These are phyloP conservation scores for Eucalyptus pumila DNA, from an alignment of 345 rosid species.

Conservation along the genomic window DNA sequence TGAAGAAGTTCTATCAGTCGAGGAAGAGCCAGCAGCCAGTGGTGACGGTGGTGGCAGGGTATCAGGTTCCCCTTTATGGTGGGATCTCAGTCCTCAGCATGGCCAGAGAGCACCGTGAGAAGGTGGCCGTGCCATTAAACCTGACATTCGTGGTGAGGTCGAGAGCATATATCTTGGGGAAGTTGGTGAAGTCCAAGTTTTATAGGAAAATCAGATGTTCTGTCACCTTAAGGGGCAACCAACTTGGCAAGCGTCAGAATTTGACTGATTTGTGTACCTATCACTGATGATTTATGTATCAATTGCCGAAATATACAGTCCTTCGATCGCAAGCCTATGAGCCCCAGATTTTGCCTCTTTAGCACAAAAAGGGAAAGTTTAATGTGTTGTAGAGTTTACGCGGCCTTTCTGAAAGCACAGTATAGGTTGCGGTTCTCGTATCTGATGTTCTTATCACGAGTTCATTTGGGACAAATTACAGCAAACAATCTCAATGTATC, in stretches of 20 bases:
- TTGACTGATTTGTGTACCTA: conserved; percentile 38
- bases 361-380: background rate
- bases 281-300: background rate
- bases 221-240: conserved; percentile 38
- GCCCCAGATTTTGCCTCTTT: background rate
- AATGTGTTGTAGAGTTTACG: background rate
- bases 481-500: background rate
- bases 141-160: conserved; percentile 69
- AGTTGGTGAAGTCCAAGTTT: conserved; percentile 55
- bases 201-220: conserved; percentile 41
- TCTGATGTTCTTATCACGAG: background rate
- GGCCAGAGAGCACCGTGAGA: conserved; percentile 17
- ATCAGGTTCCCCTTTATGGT: conserved; percentile 83
- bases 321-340: background rate
- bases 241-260: conserved; percentile 47
- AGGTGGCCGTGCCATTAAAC: conserved; percentile 50
- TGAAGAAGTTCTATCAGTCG: conserved; percentile 65
- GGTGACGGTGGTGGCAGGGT: conserved; percentile 40
- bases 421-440: background rate
- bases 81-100: conserved; percentile 37
- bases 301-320: background rate
- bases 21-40: conserved; percentile 37
- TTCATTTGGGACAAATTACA: background rate
- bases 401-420: background rate
- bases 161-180: conserved; percentile 73